phyloP scores from a whole-genome alignment of 2,329 filamentous ascomycete species.

The Aspergillus tubingensis region DNA sequence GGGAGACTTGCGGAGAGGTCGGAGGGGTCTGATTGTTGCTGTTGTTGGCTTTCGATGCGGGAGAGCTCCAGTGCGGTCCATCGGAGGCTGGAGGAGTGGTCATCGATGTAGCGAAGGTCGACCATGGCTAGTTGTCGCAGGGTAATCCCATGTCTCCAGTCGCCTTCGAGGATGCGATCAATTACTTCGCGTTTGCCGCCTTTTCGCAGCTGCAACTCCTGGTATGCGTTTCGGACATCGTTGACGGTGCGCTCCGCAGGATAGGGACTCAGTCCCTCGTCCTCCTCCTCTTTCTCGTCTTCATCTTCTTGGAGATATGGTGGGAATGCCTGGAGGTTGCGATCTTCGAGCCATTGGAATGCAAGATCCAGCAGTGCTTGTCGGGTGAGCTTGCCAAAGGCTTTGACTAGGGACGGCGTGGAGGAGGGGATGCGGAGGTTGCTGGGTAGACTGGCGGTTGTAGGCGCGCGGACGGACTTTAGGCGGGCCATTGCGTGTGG shows the following conservation, averaged over 20 bases:
- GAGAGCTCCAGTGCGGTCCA: constrained; percentile 57
- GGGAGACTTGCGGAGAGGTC: constrained; percentile 54
- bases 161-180: constrained; percentile 58
- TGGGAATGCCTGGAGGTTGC: constrained; percentile 60
- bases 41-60: constrained; percentile 24
- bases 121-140: constrained; percentile 58
- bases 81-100: constrained; percentile 53
- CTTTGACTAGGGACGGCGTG: constrained; percentile 65
- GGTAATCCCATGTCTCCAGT: constrained; percentile 58
- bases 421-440: constrained; percentile 67
- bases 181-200: constrained; percentile 57
- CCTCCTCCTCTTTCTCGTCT: constrained; percentile 35
- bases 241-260: constrained; percentile 65
- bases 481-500: constrained; percentile 31
- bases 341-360: constrained; percentile 74
- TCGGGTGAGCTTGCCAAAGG: constrained; percentile 70
- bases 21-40: constrained; percentile 10
- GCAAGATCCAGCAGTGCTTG: constrained; percentile 70
- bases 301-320: constrained; percentile 61
- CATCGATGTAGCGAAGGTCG: constrained; percentile 56
- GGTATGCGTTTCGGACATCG: constrained; percentile 67
- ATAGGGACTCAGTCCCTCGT: constrained; percentile 67
- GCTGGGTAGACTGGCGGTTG: constrained; percentile 70
- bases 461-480: constrained; percentile 57
- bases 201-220: constrained; percentile 58